A percentile compares a stretch with the other conserved stretches of the same genome.
Conservation (phyloP, 345 rosid species). For the Citrus glauca region DNA sequence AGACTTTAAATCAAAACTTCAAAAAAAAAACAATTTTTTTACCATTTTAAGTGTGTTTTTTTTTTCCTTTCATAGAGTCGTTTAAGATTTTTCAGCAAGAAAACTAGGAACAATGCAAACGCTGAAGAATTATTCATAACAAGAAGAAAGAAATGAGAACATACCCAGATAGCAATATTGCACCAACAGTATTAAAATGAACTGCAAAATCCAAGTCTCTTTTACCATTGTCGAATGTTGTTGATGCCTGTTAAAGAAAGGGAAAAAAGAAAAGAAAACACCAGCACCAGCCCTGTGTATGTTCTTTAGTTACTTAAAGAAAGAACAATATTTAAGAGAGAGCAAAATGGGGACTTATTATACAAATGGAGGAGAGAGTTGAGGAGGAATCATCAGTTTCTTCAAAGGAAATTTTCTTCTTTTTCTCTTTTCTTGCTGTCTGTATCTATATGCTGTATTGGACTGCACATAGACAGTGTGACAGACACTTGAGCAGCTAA, state of each 20-base stretch:
- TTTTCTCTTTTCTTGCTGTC: neutral
- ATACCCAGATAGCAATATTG: slow-evolving; percentile 29
- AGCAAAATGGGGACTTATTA: slow-evolving; percentile 7
- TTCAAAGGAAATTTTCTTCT: slow-evolving; percentile 21
- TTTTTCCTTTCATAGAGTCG: too few species aligned
- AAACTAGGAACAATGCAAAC: neutral
- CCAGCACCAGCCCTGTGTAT: neutral
- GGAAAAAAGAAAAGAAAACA: neutral
- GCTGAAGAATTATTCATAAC: neutral
- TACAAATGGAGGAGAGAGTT: neutral
- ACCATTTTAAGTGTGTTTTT: neutral
- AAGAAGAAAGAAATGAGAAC: neutral
- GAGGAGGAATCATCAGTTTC: slow-evolving; percentile 34
- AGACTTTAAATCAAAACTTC: neutral
- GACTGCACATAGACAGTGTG: too few species aligned
- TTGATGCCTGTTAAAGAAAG: neutral
- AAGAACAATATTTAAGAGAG: neutral
- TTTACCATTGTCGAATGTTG: slow-evolving; percentile 21
- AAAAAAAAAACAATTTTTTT: neutral
- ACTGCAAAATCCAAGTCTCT: slow-evolving; percentile 12
- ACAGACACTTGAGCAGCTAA: neutral
- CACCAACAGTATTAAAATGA: slow-evolving; percentile 15
- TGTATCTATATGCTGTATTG: too few species aligned
- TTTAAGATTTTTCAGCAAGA: too few species aligned
- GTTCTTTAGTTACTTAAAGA: too few species aligned